phyloP scores from a whole-genome alignment of 2,329 filamentous ascomycete genomes.

The Trichoderma oligosporum region DNA sequence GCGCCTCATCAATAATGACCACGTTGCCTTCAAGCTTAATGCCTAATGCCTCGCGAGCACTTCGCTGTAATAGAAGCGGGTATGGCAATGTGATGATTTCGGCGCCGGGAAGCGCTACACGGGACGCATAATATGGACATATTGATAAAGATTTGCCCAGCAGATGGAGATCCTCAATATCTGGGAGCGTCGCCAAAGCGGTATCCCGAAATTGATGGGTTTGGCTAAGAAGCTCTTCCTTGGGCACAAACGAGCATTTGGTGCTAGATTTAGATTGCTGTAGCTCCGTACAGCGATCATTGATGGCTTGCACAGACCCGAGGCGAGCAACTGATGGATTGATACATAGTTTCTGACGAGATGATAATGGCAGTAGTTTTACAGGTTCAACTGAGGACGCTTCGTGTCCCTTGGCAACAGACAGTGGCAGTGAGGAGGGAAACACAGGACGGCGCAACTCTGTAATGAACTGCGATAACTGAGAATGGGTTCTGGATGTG shows the following conservation, averaged over 20 bases:
- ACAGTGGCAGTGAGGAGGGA: slow-evolving; percentile 62
- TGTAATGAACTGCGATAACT: slow-evolving; percentile 80
- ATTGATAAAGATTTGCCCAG: slow-evolving; percentile 76
- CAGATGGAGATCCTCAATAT: slow-evolving; percentile 84
- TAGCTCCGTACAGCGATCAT: slow-evolving; percentile 86
- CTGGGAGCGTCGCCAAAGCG: slow-evolving; percentile 76
- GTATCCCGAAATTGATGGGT: slow-evolving; percentile 82
- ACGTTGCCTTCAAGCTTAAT: slow-evolving; percentile 84
- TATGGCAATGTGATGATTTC: slow-evolving; percentile 94
- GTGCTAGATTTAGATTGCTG: slow-evolving; percentile 62
- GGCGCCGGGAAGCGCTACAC: slow-evolving; percentile 73
- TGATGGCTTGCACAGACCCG: slow-evolving; percentile 73
- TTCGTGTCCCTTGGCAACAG: slow-evolving; percentile 31
- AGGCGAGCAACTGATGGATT: slow-evolving; percentile 76
- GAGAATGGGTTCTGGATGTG: slow-evolving; percentile 89
- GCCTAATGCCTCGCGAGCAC: slow-evolving; percentile 79
- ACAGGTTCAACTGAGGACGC: slow-evolving; percentile 42
- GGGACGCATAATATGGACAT: slow-evolving; percentile 95
- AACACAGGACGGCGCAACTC: slow-evolving; percentile 77
- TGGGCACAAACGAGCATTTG: slow-evolving; percentile 73
- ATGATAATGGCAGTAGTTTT: slow-evolving; percentile 80
- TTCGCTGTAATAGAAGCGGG: slow-evolving; percentile 80
- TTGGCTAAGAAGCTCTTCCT: slow-evolving; percentile 67
- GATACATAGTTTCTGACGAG: slow-evolving; percentile 84
- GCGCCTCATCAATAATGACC: slow-evolving; percentile 95